Base-by-base conservation (phyloP, 441 rosid genomes). In the Gossypium aridum region DNA sequence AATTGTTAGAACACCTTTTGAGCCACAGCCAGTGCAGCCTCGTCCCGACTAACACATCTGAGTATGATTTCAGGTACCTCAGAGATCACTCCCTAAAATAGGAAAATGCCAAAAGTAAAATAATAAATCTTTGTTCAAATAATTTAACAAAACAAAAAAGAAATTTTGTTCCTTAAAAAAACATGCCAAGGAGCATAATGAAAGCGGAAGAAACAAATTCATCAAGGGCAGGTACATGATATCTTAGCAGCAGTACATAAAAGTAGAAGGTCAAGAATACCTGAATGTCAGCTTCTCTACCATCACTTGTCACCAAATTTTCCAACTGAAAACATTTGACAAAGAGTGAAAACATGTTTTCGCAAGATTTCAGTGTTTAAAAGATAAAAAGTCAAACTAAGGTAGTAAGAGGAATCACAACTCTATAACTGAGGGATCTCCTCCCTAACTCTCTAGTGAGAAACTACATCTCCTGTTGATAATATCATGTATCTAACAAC, bases 61-160 rank as follows among this genome's bases (percentile, higher is more conserved):
- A 92, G 91, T 81, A 96, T 90, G 78, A 96, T 94, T 75, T 96
- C 98, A 81, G 98, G 98, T 82, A 96, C 96, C 83, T 92, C 98
- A 65, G 96, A 80, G 80, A 94, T 82, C 65, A 92, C 80, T 53
- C 89, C 95, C 98, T 96, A 86, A 43, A 47, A 80, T 66, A 45
- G 64, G 28, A 37, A 63, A 64, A 64, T 10, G 39, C 2, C 71
- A 54, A 37, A 23, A 65, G 12, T 19, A 5, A 64, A 53, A 3
- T 37, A 34, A 64, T 37, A 56, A 56, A 53, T 16, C 31, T 39
- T 34, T 8, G 25, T 19, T 34, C 31, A 74, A 65, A 39, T 16
- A 19, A 28, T 55, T 13, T 55, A 55, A 55, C 37, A 14, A 75
- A 75, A 75, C 54, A 34, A 66, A 16, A 75, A 74, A 7, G 31